phyloP scores from a whole-genome alignment of 495 filamentous ascomycete species.

The Friedmanniomyces simplex region DNA sequence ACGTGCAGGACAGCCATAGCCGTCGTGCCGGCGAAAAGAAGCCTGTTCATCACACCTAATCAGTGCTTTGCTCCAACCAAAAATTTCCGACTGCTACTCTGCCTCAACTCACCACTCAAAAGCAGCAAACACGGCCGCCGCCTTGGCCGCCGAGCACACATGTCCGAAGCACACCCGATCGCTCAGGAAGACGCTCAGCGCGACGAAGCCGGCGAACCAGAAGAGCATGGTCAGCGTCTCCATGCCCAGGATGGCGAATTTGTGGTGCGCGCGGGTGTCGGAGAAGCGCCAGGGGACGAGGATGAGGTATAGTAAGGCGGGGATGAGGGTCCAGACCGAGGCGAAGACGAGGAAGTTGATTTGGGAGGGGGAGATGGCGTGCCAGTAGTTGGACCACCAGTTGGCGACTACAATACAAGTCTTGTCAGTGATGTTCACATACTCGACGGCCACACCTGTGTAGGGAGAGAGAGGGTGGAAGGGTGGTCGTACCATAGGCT shows the following conservation, averaged over 20 bases:
- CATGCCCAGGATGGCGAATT: constrained; percentile 51
- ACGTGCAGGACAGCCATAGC: constrained; percentile 34
- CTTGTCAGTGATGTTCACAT: constrained; percentile 5
- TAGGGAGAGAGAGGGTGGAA: background rate
- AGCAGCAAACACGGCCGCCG: constrained; percentile 43
- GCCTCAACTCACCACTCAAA: constrained; percentile 44
- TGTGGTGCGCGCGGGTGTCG: constrained; percentile 45
- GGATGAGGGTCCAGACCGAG: constrained; percentile 55
- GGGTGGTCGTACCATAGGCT: constrained; percentile 54
- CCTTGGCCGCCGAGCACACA: constrained; percentile 41
- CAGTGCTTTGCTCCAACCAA: background rate
- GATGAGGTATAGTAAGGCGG: constrained; percentile 56
- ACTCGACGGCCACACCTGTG: background rate
- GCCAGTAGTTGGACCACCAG: constrained; percentile 32
- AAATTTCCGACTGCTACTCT: background rate
- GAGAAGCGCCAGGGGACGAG: constrained; percentile 52
- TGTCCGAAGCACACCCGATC: constrained; percentile 38
- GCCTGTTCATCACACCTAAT: constrained; percentile 31
- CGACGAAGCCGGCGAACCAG: constrained; percentile 80
- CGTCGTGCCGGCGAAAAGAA: constrained; percentile 41
- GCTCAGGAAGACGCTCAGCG: constrained; percentile 51
- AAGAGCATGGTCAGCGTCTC: constrained; percentile 70
- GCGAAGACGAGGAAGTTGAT: constrained; percentile 67
- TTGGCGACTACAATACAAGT: constrained; percentile 26
- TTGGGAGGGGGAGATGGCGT: constrained; percentile 32